These are phyloP conservation scores for Euphorbia peplus DNA, from an alignment of 345 rosid genomes.

Conservation along the genomic window DNA sequence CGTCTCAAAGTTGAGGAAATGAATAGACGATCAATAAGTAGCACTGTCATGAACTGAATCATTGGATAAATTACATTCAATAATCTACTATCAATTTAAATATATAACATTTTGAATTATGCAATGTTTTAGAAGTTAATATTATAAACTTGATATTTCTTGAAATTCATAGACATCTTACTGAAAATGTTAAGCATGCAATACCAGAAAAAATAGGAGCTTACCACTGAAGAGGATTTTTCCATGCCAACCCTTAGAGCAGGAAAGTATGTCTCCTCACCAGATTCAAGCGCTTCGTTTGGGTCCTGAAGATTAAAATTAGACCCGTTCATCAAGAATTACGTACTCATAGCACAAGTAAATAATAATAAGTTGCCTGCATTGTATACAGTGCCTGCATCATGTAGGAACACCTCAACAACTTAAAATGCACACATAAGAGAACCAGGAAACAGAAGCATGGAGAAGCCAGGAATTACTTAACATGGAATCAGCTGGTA, in stretches of 20 bases:
- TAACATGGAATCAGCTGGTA: background rate
- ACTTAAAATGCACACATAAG: background rate
- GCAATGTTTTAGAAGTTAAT: too few species aligned
- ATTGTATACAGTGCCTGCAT: background rate
- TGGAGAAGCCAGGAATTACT: background rate
- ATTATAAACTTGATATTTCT: background rate
- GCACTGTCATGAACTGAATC: background rate
- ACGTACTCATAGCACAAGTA: background rate
- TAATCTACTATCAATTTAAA: background rate
- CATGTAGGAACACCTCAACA: background rate
- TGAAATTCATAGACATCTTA: background rate
- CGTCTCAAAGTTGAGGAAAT: background rate
- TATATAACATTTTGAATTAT: too few species aligned
- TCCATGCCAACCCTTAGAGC: slow-evolving; percentile 65
- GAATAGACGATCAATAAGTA: background rate
- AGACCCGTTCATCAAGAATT: slow-evolving; percentile 9
- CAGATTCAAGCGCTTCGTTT: slow-evolving; percentile 60
- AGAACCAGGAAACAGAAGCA: background rate
- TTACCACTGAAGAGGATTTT: slow-evolving; percentile 75
- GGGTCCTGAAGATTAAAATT: slow-evolving; percentile 50
- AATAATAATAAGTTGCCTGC: background rate
- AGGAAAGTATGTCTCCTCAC: slow-evolving; percentile 84
- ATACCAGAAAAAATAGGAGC: background rate
- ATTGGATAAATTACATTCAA: background rate
- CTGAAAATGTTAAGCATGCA: slow-evolving; percentile 6